Evolutionary conservation across 192 early-diverging fungal species (phyloP).

Genomic region (Podila clonocystis): DNA sequence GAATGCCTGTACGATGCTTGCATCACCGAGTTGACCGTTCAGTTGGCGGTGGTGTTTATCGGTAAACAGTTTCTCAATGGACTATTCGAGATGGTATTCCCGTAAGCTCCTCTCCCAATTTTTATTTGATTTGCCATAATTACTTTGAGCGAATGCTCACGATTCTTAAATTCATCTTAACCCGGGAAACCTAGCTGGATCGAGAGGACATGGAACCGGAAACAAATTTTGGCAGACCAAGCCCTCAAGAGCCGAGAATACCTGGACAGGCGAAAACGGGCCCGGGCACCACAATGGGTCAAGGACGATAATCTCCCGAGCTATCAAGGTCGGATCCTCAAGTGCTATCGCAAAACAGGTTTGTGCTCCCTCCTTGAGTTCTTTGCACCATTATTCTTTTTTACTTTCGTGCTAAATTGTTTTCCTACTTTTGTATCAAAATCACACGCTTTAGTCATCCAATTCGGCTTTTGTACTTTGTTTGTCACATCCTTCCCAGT

Average conservation of each 20-base stretch:
- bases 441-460: slow-evolving; percentile 53
- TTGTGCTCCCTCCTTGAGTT: not conserved
- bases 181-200: slow-evolving; percentile 9
- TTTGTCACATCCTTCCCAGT: slow-evolving; percentile 79
- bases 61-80: slow-evolving; percentile 63
- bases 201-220: slow-evolving; percentile 30
- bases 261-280: slow-evolving; percentile 11
- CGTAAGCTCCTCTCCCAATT: slow-evolving; percentile 36
- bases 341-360: slow-evolving; percentile 43
- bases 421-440: not conserved
- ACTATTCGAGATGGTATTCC: slow-evolving; percentile 55
- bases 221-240: slow-evolving; percentile 32
- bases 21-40: slow-evolving; percentile 64
- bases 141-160: not conserved
- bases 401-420: not conserved
- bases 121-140: not conserved
- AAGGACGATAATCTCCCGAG: slow-evolving; percentile 55
- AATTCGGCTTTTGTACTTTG: slow-evolving; percentile 75
- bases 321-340: slow-evolving; percentile 45
- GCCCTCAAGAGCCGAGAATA: slow-evolving; percentile 20
- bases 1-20: slow-evolving; percentile 52
- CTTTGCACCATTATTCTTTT: not conserved
- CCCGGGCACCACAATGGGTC: slow-evolving; percentile 46
- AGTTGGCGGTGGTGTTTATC: slow-evolving; percentile 68
- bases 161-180: no score